A percentile compares a stretch with the other conserved stretches of the same genome.
Conservation (phyloP, 345 rosid species). For the Dovyalis caffra region DNA sequence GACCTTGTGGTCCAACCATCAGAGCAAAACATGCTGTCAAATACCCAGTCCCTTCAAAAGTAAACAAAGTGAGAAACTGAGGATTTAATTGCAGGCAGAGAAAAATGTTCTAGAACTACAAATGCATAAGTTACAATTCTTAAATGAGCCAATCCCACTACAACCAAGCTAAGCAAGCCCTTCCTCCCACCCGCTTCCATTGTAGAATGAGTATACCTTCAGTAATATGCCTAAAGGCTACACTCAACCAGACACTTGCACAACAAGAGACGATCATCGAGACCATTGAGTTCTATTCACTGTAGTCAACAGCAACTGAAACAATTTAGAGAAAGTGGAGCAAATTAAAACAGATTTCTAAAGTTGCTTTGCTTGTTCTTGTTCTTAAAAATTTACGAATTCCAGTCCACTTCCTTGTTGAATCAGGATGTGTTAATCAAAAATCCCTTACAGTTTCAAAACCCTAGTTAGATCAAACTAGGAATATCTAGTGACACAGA, state of each 20-base stretch:
- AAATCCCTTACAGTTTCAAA: neutral
- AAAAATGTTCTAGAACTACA: neutral
- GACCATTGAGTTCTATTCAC: neutral
- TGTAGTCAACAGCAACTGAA: neutral
- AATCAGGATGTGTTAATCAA: neutral
- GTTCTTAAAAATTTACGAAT: neutral
- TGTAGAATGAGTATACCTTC: neutral
- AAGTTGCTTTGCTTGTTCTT: neutral
- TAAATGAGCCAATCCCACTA: neutral
- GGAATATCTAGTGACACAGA: neutral
- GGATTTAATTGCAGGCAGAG: neutral
- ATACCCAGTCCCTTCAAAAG: slow-evolving; percentile 76
- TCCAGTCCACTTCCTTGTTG: neutral
- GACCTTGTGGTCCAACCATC: slow-evolving; percentile 88
- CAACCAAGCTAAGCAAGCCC: neutral
- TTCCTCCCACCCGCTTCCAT: no score
- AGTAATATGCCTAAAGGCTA: neutral
- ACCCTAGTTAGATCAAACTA: neutral
- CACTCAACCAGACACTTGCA: neutral
- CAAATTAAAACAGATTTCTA: neutral
- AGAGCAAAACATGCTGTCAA: slow-evolving; percentile 90
- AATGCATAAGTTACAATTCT: neutral
- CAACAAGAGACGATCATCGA: neutral
- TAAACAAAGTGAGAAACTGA: neutral
- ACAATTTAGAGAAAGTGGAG: neutral